These are phyloP conservation scores for Eremothecium gossypii DNA, from an alignment of 1,139 yeast genomes.

Conservation along the genomic window DNA sequence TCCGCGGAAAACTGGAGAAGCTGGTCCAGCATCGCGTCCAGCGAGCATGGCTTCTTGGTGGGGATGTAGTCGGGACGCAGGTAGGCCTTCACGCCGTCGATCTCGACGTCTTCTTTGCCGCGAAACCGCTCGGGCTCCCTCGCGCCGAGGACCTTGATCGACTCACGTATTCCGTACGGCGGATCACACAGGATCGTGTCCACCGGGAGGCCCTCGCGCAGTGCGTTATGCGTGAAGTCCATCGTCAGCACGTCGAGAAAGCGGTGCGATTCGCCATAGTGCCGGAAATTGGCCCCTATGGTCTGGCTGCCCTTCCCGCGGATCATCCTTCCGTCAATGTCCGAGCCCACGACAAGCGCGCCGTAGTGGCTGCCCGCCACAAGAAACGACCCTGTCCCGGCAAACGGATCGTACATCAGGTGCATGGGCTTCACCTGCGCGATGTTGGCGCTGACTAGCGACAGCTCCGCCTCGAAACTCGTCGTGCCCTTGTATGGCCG, in stretches of 20 bases:
- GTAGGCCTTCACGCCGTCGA: conserved; percentile 73
- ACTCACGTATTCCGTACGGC: conserved; percentile 96
- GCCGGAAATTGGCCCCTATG: conserved; percentile 60
- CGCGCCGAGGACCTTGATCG: conserved; percentile 87
- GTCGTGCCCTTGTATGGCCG: conserved; percentile 92
- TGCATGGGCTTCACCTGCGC: conserved; percentile 63
- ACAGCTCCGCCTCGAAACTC: conserved; percentile 83
- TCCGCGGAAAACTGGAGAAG: conserved; percentile 62
- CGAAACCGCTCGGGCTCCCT: conserved; percentile 45
- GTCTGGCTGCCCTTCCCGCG: conserved; percentile 54
- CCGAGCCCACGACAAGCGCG: conserved; percentile 76
- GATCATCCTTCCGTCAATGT: conserved; percentile 79
- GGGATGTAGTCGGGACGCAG: conserved; percentile 77
- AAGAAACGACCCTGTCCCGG: conserved; percentile 92
- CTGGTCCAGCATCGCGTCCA: conserved; percentile 69
- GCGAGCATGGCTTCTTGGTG: conserved; percentile 83
- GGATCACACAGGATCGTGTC: conserved; percentile 93
- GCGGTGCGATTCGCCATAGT: conserved; percentile 50
- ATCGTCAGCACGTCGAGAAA: conserved; percentile 74
- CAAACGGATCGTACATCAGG: conserved; percentile 85
- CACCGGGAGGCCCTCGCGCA: conserved; percentile 51
- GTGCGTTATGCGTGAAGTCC: conserved; percentile 91
- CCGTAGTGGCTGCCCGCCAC: conserved; percentile 86
- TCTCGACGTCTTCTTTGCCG: conserved; percentile 61
- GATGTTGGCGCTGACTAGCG: conserved; percentile 76